A percentile compares a stretch with the other conserved stretches of the same genome.
phyloP scores from a whole-genome alignment of 805 yeast genomes.

The Ogataea ganodermae region DNA sequence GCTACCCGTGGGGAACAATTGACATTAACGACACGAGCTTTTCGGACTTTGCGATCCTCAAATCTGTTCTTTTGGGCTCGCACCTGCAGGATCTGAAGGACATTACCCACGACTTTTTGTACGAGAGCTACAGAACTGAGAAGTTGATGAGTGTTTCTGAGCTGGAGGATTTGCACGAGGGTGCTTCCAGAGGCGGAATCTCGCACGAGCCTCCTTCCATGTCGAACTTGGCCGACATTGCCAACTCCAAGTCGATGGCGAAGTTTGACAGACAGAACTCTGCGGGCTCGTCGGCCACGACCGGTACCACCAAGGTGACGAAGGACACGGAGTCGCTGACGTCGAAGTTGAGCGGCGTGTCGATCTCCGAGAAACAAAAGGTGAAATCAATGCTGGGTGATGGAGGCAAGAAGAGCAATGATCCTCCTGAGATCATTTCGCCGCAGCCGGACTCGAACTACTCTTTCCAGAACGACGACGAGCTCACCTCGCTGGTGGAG shows the following conservation, averaged over 20 bases:
- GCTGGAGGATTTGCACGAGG: conserved; percentile 32
- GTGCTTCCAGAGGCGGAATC: conserved; percentile 17
- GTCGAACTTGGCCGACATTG: conserved; percentile 60
- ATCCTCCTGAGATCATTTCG: conserved; percentile 22
- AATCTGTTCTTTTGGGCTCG: conserved; percentile 57
- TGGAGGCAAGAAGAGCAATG: conserved; percentile 5
- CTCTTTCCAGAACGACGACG: conserved; percentile 29
- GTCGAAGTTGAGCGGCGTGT: conserved; percentile 17
- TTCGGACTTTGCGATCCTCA: conserved; percentile 56
- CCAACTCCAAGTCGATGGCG: conserved; percentile 37
- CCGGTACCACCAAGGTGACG: conserved; percentile 7
- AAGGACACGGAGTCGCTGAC: conserved; percentile 18
- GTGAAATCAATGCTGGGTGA: conserved; percentile 16
- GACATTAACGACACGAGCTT: conserved; percentile 54
- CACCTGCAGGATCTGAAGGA: conserved; percentile 67
- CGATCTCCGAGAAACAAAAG: conserved; percentile 11
- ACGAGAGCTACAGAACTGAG: conserved; percentile 67
- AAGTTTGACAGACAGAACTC: conserved; percentile 22
- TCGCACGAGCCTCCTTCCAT: conserved; percentile 53
- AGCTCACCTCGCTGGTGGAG: conserved; percentile 25
- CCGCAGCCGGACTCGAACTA: conserved; percentile 21
- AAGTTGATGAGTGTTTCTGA: conserved; percentile 58
- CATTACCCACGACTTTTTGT: conserved; percentile 63
- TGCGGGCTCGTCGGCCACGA: conserved; percentile 13
- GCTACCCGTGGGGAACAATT: conserved; percentile 76